A percentile compares a stretch with the other conserved stretches of the same genome.
These are phyloP conservation scores for Fusarium sambucinum DNA, from an alignment of 2,329 filamentous ascomycete species.

Conservation along the genomic window DNA sequence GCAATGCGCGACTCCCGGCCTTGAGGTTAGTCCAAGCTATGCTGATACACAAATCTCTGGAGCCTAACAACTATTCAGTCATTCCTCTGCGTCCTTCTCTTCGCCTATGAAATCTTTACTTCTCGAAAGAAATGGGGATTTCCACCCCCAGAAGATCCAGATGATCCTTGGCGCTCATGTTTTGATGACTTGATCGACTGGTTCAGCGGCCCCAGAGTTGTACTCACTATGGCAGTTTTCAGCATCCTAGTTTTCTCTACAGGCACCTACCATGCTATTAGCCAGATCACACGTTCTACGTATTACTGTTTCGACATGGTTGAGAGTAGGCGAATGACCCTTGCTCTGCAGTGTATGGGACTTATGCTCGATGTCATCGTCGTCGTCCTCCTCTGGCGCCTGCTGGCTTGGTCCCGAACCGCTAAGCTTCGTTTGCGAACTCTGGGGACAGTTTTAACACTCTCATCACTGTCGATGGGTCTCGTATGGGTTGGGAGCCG, in stretches of 20 bases:
- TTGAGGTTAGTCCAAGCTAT: slow-evolving; percentile 57
- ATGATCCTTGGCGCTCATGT: slow-evolving; percentile 63
- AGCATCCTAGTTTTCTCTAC: slow-evolving; percentile 56
- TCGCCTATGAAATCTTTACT: slow-evolving; percentile 60
- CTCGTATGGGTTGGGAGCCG: slow-evolving; percentile 54
- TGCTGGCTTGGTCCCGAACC: slow-evolving; percentile 64
- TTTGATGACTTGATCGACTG: slow-evolving; percentile 63
- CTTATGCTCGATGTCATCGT: slow-evolving; percentile 62
- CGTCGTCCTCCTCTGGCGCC: slow-evolving; percentile 63
- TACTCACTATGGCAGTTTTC: slow-evolving; percentile 53
- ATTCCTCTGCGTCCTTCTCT: slow-evolving; percentile 60
- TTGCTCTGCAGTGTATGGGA: slow-evolving; percentile 59
- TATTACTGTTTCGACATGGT: slow-evolving; percentile 63
- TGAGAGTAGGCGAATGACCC: slow-evolving; percentile 55
- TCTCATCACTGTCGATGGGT: slow-evolving; percentile 56
- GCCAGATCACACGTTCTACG: slow-evolving; percentile 59
- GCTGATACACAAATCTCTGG: not conserved
- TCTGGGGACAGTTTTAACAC: slow-evolving; percentile 58
- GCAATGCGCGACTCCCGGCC: slow-evolving; percentile 63
- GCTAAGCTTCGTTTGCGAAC: slow-evolving; percentile 61
- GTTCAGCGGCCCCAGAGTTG: slow-evolving; percentile 58
- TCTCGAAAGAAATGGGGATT: slow-evolving; percentile 50
- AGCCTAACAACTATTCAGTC: slow-evolving; percentile 53
- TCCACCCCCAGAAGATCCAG: slow-evolving; percentile 51
- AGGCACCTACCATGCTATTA: slow-evolving; percentile 58